Percentiles rank a stretch among this genome's conserved stretches.
Conservation (phyloP, 768 basidiomycete species). For the Mycena olivaceomarginata region DNA sequence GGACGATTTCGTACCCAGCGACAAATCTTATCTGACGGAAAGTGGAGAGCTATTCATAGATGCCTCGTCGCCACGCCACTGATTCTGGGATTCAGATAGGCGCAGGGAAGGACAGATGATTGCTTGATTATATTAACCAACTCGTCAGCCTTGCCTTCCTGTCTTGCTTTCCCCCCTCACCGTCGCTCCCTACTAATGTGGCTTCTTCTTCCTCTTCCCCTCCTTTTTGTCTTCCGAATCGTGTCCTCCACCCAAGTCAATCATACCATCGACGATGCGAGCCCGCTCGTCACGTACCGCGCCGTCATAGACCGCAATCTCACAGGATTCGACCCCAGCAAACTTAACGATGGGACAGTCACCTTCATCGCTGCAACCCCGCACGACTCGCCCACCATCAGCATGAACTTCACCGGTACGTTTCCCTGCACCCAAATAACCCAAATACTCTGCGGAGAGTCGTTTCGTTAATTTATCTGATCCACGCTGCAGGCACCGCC, state of each 20-base stretch:
- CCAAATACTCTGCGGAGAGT: too few relatives aligned
- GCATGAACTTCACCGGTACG: constrained; percentile 22
- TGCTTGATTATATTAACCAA: too few relatives aligned
- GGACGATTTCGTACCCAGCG: too few relatives aligned
- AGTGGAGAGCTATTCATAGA: too few relatives aligned
- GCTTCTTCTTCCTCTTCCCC: background rate
- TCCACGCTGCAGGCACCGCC: background rate
- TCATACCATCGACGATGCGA: background rate
- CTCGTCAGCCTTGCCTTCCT: too few relatives aligned
- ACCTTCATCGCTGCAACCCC: constrained; percentile 4
- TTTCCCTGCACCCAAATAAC: background rate
- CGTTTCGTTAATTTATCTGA: too few relatives aligned
- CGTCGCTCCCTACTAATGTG: too few relatives aligned
- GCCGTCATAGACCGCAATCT: background rate
- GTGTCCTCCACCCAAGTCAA: background rate
- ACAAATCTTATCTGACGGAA: too few relatives aligned
- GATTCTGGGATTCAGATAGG: too few relatives aligned
- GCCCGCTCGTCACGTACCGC: background rate
- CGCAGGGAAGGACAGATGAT: too few relatives aligned
- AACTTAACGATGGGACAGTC: background rate
- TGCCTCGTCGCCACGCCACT: too few relatives aligned
- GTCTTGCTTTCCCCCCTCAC: too few relatives aligned
- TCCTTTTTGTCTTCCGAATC: background rate
- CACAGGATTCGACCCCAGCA: background rate
- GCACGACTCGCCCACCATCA: constrained; percentile 8